A percentile compares a stretch with the other conserved stretches of the same genome.
Evolutionary conservation across 2,329 filamentous ascomycete genomes (phyloP).

Genomic region (Phoma sp.): DNA sequence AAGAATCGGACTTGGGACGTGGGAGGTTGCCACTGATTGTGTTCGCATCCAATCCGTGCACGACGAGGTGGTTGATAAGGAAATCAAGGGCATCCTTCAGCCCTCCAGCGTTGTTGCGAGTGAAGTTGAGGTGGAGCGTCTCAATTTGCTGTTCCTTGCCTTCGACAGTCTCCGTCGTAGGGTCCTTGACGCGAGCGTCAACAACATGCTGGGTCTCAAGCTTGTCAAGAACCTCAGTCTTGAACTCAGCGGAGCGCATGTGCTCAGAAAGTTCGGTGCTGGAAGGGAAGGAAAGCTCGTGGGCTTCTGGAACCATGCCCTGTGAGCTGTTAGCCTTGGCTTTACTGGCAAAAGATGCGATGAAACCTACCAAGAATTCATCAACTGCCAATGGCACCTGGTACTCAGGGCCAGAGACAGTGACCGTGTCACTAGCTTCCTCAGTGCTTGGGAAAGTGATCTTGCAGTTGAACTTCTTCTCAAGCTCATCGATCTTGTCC

Average conservation of each 20-base stretch:
- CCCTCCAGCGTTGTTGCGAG: constrained; percentile 94
- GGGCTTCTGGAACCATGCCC: constrained; percentile 97
- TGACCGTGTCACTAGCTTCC: constrained; percentile 94
- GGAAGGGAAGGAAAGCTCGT: constrained; percentile 85
- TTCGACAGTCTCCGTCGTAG: constrained; percentile 50
- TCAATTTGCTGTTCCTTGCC: constrained; percentile 53
- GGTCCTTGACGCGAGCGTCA: constrained; percentile 73
- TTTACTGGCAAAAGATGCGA: background rate
- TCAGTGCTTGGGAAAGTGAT: constrained; percentile 98
- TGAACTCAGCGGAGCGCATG: constrained; percentile 81
- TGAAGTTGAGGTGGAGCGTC: constrained; percentile 68
- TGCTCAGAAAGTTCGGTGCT: constrained; percentile 79
- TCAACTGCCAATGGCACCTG: constrained; percentile 97
- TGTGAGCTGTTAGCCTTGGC: constrained; percentile 49
- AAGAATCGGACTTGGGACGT: constrained; percentile 97
- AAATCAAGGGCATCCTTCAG: constrained; percentile 97
- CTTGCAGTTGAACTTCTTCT: constrained; percentile 99
- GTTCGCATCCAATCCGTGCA: constrained; percentile 81
- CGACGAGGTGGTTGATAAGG: constrained; percentile 82
- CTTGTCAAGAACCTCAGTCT: constrained; percentile 79
- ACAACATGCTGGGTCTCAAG: constrained; percentile 92
- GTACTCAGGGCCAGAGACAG: constrained; percentile 95
- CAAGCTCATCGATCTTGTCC: constrained; percentile 87
- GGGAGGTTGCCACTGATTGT: constrained; percentile 94
- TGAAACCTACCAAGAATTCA: constrained; percentile 74